phyloP scores from a whole-genome alignment of 805 yeast species.

The Suhomyces xylopsoci region DNA sequence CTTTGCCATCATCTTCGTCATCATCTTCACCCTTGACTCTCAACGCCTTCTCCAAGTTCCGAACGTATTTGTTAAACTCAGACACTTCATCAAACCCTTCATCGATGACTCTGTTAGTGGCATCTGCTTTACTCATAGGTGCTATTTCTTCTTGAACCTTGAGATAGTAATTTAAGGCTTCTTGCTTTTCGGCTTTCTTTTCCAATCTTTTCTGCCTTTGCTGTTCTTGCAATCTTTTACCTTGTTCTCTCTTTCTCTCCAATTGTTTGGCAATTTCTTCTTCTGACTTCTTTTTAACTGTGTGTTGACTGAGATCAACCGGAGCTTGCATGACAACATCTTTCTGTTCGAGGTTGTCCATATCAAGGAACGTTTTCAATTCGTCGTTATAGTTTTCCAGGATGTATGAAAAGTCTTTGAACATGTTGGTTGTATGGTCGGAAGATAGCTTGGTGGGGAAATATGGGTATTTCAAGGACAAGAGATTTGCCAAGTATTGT shows the following conservation, averaged over 20 bases:
- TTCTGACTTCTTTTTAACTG: slow-evolving; percentile 70
- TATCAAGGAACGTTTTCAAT: slow-evolving; percentile 50
- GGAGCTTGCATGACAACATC: slow-evolving; percentile 85
- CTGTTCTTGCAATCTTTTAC: slow-evolving; percentile 86
- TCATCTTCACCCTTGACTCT: slow-evolving; percentile 63
- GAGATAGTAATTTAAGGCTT: slow-evolving; percentile 71
- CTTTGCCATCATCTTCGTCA: slow-evolving; percentile 36
- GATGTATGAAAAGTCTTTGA: slow-evolving; percentile 76
- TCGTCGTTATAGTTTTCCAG: slow-evolving; percentile 68
- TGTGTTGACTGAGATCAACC: slow-evolving; percentile 54
- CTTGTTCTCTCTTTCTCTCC: slow-evolving; percentile 79
- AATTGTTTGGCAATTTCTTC: slow-evolving; percentile 78
- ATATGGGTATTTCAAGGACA: slow-evolving; percentile 83
- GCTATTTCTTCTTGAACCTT: slow-evolving; percentile 52
- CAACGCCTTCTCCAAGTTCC: slow-evolving; percentile 63
- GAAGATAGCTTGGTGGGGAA: slow-evolving; percentile 74
- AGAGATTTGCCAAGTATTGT: slow-evolving; percentile 56
- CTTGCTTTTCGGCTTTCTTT: slow-evolving; percentile 73
- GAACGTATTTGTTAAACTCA: slow-evolving; percentile 66
- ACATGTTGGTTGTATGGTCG: slow-evolving; percentile 62
- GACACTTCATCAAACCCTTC: slow-evolving; percentile 78
- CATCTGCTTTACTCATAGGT: slow-evolving; percentile 50
- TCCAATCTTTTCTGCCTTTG: slow-evolving; percentile 83
- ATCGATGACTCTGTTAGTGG: slow-evolving; percentile 52
- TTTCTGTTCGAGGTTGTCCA: slow-evolving; percentile 61